Conservation (phyloP, 2,329 filamentous ascomycete genomes). For the Cadophora sp. region DNA sequence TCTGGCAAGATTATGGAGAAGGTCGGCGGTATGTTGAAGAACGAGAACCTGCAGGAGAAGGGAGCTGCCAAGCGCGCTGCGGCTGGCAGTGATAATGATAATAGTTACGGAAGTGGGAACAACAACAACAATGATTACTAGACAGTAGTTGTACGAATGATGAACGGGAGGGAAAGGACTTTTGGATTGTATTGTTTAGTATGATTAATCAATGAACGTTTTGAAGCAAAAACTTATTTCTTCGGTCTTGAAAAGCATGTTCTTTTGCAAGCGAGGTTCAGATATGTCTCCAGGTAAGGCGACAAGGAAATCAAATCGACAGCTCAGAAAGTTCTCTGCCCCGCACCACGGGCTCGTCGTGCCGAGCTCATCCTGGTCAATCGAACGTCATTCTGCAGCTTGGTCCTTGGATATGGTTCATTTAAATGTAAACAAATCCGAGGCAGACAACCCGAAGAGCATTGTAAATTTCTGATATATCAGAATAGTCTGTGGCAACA, state of each 20-base stretch:
- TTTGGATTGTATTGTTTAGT: not conserved
- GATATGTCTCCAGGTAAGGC: too few species aligned
- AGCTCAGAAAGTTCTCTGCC: too few species aligned
- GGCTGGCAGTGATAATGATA: constrained; percentile 41
- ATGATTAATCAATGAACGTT: not conserved
- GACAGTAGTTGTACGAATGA: not conserved
- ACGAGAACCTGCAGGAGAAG: constrained; percentile 54
- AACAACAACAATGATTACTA: constrained; percentile 22
- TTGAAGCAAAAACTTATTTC: not conserved
- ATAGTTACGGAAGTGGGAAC: constrained; percentile 27
- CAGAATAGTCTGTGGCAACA: too few species aligned
- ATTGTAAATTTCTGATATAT: too few species aligned
- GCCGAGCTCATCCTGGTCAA: not conserved
- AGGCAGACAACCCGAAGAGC: too few species aligned
- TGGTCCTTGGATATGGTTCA: too few species aligned
- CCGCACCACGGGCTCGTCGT: too few species aligned
- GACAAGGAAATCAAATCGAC: too few species aligned
- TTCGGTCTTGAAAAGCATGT: too few species aligned
- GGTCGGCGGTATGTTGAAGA: constrained; percentile 57
- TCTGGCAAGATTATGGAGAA: constrained; percentile 66
- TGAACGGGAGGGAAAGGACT: not conserved
- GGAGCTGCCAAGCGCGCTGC: constrained; percentile 57
- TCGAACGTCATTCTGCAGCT: too few species aligned
- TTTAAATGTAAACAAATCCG: too few species aligned
- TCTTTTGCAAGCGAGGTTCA: too few species aligned